phyloP scores from a whole-genome alignment of 352 stramenopile species.

The Pythium apleroticum region DNA sequence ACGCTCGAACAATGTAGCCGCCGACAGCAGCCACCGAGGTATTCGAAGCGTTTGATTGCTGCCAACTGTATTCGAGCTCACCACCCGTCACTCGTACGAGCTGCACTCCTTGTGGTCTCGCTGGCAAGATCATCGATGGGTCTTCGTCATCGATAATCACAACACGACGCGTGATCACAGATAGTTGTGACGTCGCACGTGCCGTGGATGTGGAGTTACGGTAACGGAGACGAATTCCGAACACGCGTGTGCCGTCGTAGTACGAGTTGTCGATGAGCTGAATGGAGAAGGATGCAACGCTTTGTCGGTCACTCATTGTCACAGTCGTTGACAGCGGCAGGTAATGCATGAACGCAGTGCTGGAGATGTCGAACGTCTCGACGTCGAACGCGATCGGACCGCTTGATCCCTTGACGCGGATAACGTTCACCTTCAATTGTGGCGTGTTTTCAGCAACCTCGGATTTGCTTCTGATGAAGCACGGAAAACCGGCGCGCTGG shows the following conservation, averaged over 20 bases:
- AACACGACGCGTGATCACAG: conserved; percentile 34
- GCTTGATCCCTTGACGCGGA: conserved; percentile 49
- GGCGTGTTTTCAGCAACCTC: conserved; percentile 36
- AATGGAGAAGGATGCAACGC: conserved; percentile 35
- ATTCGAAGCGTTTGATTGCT: background rate
- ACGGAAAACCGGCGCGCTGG: conserved; percentile 31
- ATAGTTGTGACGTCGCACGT: background rate
- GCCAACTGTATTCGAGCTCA: conserved; percentile 47
- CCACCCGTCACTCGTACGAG: conserved; percentile 39
- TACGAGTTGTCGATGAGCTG: conserved; percentile 47
- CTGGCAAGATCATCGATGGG: conserved; percentile 29
- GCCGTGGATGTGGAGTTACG: background rate
- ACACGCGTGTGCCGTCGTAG: conserved; percentile 32
- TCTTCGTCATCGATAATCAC: conserved; percentile 54
- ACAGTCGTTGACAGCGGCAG: conserved; percentile 30
- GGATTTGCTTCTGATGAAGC: conserved; percentile 31
- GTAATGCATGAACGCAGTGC: conserved; percentile 36
- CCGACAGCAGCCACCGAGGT: background rate
- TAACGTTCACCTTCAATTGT: conserved; percentile 43
- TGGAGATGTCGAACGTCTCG: conserved; percentile 51
- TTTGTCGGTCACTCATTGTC: conserved; percentile 39
- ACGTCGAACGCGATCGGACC: conserved; percentile 38
- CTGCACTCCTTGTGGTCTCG: conserved; percentile 10
- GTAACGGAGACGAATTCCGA: conserved; percentile 44
- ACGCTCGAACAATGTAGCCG: conserved; percentile 47